Base-by-base conservation (phyloP, 1,284 basidiomycete genomes). In the Puccinia coronata region DNA sequence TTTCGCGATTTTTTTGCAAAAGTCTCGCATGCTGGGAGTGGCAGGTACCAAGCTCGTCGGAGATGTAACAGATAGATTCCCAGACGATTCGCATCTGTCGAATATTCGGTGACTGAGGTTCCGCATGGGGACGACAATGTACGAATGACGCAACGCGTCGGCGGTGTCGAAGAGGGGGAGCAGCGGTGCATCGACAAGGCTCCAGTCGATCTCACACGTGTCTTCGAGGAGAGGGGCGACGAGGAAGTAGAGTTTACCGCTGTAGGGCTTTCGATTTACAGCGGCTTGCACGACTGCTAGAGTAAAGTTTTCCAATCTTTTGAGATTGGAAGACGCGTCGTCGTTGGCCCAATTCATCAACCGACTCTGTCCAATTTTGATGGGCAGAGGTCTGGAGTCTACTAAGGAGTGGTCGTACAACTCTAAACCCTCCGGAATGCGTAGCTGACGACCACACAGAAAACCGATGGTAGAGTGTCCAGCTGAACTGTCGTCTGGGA, bases 131-230 rank as follows among this genome's bases (percentile, higher is more conserved):
- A 47, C 80, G 25, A 81, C 14, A 28, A 65, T 67, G 23, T 28
- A 49, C 16, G 14, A 43, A 47, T 74, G 53, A 36, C 61, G 41
- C 41, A 23, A 61, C 25, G n/a, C n/a, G n/a, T 81, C 72, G 53
- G 73, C 31, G 28, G 25, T 25, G 55, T 11, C 20, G 3, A 59
- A 63, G 12, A 81, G 55, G n/a, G 80, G 70, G 23, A 34, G 28
- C 11, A 57, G 20, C 1, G 70, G 80, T 3, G 65, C 67, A 11
- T 81, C 51, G 8, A 81, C 36, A 49, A 74, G 39, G 31, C 49
- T 51, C 71, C 72, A 81, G 75, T 81, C 80, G 36, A 80, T 80
- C 70, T 74, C 47, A 28, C 47, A 53, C 25, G 28, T 34, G n/a
- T 43, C 72, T 12, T 31, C 25, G 20, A 55, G 18, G 18, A 81